These are phyloP conservation scores for Pseudocercospora crystallina DNA, from an alignment of 2,329 filamentous ascomycete genomes.

Conservation along the genomic window DNA sequence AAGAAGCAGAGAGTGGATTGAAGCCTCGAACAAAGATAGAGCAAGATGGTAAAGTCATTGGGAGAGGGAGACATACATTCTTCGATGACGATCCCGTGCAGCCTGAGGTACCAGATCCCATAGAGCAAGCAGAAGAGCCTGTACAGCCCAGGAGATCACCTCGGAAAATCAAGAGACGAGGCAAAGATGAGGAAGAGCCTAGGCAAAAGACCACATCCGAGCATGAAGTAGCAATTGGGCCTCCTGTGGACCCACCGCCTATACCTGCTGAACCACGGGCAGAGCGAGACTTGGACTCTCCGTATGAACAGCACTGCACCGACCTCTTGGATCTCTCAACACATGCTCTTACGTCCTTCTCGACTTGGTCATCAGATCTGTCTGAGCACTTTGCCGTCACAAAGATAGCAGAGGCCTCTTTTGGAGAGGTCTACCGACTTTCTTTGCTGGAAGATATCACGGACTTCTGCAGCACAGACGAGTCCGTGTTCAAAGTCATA, in stretches of 20 bases:
- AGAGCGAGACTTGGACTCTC: background rate
- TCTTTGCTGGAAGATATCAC: conserved; percentile 35
- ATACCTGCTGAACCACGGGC: background rate
- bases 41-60: conserved; percentile 4
- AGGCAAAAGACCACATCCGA: background rate
- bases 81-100: conserved; percentile 7
- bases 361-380: conserved; percentile 43
- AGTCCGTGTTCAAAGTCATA: conserved; percentile 51
- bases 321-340: conserved; percentile 31
- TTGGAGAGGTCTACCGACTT: conserved; percentile 65
- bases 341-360: conserved; percentile 39
- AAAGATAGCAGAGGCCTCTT: conserved; percentile 67
- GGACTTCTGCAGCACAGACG: conserved; percentile 36
- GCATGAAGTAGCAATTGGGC: too few species aligned
- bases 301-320: conserved; percentile 29
- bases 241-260: too few species aligned
- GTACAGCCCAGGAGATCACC: background rate
- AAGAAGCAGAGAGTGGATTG: background rate
- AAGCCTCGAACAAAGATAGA: conserved; percentile 5
- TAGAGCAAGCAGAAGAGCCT: background rate
- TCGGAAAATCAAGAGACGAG: conserved; percentile 5
- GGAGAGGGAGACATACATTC: conserved; percentile 10
- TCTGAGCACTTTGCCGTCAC: conserved; percentile 49
- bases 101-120: background rate
- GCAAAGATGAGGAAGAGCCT: background rate